phyloP scores from a whole-genome alignment of 139 green algal species.

The Chlamydomonas schloesseri region DNA sequence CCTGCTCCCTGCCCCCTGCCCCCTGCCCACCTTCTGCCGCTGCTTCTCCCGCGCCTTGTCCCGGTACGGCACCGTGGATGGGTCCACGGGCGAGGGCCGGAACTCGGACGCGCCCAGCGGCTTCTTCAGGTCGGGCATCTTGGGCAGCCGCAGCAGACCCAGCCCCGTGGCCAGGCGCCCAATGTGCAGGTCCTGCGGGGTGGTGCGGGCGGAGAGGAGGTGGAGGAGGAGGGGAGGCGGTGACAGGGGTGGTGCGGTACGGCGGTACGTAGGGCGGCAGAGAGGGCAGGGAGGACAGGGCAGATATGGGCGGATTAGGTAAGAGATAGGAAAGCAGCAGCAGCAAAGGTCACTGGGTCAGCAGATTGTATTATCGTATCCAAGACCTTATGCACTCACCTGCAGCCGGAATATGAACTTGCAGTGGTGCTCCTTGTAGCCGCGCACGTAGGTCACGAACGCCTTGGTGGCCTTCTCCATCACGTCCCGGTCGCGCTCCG shows the following conservation, averaged over 20 bases:
- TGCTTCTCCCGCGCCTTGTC: slow-evolving; percentile 91
- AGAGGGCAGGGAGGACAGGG: too few species aligned
- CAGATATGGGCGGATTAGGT: too few species aligned
- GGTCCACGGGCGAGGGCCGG: slow-evolving; percentile 67
- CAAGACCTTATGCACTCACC: too few species aligned
- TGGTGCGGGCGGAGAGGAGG: background rate
- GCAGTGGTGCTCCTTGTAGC: slow-evolving; percentile 99
- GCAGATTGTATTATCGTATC: too few species aligned
- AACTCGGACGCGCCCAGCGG: slow-evolving; percentile 50
- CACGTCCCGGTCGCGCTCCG: slow-evolving; percentile 85
- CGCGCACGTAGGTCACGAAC: slow-evolving; percentile 95
- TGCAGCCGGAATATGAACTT: slow-evolving; percentile 88
- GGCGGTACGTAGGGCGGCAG: too few species aligned
- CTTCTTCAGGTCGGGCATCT: slow-evolving; percentile 92
- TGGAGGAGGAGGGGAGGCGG: background rate
- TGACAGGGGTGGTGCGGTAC: too few species aligned
- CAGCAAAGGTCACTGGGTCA: too few species aligned
- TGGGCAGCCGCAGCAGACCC: slow-evolving; percentile 90
- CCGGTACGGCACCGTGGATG: slow-evolving; percentile 76
- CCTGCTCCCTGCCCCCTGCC: background rate
- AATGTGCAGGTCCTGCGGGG: slow-evolving; percentile 80
- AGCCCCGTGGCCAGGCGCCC: slow-evolving; percentile 81
- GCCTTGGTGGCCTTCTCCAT: slow-evolving; percentile 93
- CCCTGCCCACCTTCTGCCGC: slow-evolving; percentile 68
- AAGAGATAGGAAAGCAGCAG: too few species aligned